Evolutionary conservation across 257 asterid species (phyloP).

Genomic region (Gynochthodes officinalis): DNA sequence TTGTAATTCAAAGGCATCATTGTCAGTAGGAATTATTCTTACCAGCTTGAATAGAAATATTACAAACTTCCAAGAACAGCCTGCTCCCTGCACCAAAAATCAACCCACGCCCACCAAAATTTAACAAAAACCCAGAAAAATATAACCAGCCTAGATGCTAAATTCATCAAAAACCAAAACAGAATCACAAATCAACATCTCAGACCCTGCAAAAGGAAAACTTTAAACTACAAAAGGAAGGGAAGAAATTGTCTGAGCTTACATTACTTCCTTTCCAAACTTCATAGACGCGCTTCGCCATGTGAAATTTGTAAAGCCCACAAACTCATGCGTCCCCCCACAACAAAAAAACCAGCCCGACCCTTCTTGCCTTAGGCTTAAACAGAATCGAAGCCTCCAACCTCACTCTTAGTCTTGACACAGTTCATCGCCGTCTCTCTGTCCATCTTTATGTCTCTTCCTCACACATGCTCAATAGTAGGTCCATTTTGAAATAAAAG

Average conservation of each 20-base stretch:
- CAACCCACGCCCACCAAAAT: slow-evolving; percentile 14
- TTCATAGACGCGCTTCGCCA: slow-evolving; percentile 92
- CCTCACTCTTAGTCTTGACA: slow-evolving; percentile 42
- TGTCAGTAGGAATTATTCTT: slow-evolving; percentile 18
- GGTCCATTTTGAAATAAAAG: neutral
- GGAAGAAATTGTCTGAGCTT: slow-evolving; percentile 35
- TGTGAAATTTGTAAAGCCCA: slow-evolving; percentile 32
- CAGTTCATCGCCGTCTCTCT: slow-evolving; percentile 38
- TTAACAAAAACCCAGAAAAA: slow-evolving; percentile 16
- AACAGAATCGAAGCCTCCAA: slow-evolving; percentile 53
- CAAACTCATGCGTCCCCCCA: slow-evolving; percentile 16
- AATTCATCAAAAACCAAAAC: slow-evolving; percentile 22
- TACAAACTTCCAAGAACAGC: slow-evolving; percentile 60
- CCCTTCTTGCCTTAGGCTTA: slow-evolving; percentile 39
- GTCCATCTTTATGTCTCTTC: neutral
- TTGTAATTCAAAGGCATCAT: neutral
- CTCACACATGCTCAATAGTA: neutral
- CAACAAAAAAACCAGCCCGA: slow-evolving; percentile 4
- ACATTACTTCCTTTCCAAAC: slow-evolving; percentile 98
- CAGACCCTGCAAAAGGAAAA: slow-evolving; percentile 16
- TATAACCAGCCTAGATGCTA: slow-evolving; percentile 19
- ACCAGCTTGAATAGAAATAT: slow-evolving; percentile 86
- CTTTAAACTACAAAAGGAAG: slow-evolving; percentile 11
- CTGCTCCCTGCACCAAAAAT: slow-evolving; percentile 59
- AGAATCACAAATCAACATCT: neutral